Conservation (phyloP, 2,329 filamentous ascomycete genomes). For the Sclerotinia borealis region DNA sequence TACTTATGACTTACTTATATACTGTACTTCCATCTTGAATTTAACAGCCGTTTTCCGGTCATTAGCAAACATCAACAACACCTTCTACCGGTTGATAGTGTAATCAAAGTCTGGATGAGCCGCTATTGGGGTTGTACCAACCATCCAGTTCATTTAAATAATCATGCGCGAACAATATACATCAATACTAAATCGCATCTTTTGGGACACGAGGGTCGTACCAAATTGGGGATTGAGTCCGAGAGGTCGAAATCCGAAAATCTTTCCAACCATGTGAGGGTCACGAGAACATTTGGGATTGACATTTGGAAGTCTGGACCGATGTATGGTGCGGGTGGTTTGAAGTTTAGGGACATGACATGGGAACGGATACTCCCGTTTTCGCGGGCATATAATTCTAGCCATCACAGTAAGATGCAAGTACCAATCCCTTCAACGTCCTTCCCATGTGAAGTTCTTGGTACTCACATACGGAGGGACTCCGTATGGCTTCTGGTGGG, state of each 20-base stretch:
- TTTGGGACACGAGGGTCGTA: slow-evolving; percentile 29
- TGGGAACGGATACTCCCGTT: slow-evolving; percentile 25
- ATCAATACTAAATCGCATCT: slow-evolving; percentile 22
- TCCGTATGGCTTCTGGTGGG: background rate
- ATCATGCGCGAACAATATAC: slow-evolving; percentile 13
- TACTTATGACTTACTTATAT: slow-evolving; percentile 7
- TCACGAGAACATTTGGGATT: slow-evolving; percentile 24
- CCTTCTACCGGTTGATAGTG: slow-evolving; percentile 1
- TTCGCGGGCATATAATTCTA: slow-evolving; percentile 14
- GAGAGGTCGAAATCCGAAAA: slow-evolving; percentile 9
- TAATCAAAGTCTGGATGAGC: slow-evolving; percentile 19
- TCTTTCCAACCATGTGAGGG: slow-evolving; percentile 22
- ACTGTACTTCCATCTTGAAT: slow-evolving; percentile 3
- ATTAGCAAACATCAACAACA: slow-evolving; percentile 9
- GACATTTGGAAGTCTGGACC: slow-evolving; percentile 12
- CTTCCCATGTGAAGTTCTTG: slow-evolving; percentile 8
- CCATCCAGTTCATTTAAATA: slow-evolving; percentile 17
- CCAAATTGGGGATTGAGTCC: slow-evolving; percentile 17
- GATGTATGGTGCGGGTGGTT: slow-evolving; percentile 5
- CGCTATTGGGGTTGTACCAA: slow-evolving; percentile 22
- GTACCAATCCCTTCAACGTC: slow-evolving; percentile 8
- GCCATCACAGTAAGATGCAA: slow-evolving; percentile 8
- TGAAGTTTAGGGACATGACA: slow-evolving; percentile 4
- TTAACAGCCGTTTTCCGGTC: slow-evolving; percentile 13
- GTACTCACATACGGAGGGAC: background rate